phyloP scores from a whole-genome alignment of 176 grass and related monocot species.

The Avena eriantha region DNA sequence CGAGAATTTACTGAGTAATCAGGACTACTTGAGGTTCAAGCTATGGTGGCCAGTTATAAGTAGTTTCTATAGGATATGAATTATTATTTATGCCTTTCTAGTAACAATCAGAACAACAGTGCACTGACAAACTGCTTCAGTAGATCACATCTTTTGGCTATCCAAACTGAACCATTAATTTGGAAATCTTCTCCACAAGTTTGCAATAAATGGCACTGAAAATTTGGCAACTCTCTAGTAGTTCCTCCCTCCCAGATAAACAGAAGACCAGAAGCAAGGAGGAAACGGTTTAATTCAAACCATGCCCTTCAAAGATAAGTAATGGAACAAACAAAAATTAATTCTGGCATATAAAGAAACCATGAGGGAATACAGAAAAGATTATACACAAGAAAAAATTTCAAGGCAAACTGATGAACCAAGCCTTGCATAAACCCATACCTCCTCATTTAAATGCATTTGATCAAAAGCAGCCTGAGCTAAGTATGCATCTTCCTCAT shows the following conservation, averaged over 20 bases:
- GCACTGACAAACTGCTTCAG: constrained; percentile 12
- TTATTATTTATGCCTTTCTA: background rate
- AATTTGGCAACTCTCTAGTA: constrained; percentile 5
- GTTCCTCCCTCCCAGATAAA: constrained; percentile 33
- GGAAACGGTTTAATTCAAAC: background rate
- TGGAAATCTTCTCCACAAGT: constrained; percentile 23
- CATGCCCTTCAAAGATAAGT: background rate
- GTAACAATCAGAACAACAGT: background rate
- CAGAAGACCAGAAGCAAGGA: constrained; percentile 23
- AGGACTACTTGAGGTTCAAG: background rate
- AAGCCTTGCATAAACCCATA: constrained; percentile 35
- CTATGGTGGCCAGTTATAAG: constrained; percentile 3
- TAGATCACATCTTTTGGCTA: constrained; percentile 16
- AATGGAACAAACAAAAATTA: constrained; percentile 18
- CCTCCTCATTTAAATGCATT: constrained; percentile 89
- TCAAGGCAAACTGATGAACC: background rate
- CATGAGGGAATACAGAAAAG: background rate
- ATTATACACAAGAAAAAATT: background rate
- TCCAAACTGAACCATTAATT: background rate
- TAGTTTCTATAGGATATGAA: constrained; percentile 11
- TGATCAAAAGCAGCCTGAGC: constrained; percentile 76
- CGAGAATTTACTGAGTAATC: background rate
- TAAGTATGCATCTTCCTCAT: constrained; percentile 95
- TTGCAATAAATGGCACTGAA: background rate
- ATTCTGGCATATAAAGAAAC: background rate